Percentiles rank a stretch among this genome's conserved stretches.
Evolutionary conservation across 768 basidiomycete genomes (phyloP).

Genomic region (Podaxis sp.): DNA sequence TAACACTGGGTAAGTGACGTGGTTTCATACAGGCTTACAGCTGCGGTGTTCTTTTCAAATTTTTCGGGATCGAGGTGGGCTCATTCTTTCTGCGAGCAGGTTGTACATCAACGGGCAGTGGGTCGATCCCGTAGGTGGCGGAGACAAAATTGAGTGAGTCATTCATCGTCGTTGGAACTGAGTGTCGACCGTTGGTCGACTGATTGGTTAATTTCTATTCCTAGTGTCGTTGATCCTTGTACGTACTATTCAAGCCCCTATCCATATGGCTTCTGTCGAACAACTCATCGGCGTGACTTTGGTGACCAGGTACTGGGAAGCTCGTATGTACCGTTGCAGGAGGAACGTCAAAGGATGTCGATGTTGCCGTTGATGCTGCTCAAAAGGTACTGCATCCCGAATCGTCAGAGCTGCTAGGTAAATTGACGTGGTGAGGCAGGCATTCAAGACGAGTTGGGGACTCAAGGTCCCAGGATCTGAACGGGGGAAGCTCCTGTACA

Average conservation of each 20-base stretch:
- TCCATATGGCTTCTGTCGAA: not conserved
- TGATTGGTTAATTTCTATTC: not conserved
- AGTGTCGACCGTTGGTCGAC: not conserved
- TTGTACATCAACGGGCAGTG: conserved; percentile 75
- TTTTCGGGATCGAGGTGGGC: no score
- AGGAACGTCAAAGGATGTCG: conserved; percentile 70
- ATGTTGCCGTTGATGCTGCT: conserved; percentile 70
- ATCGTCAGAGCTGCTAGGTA: not conserved
- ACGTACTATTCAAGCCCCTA: conserved; percentile 8
- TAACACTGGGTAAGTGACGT: conserved; percentile 21
- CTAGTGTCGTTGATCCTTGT: conserved; percentile 61
- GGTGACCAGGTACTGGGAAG: conserved; percentile 61
- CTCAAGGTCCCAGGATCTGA: conserved; percentile 50
- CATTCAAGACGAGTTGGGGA: conserved; percentile 66
- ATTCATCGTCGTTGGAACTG: not conserved
- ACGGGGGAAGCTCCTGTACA: conserved; percentile 59
- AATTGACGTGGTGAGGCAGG: conserved; percentile 18
- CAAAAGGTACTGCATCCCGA: conserved; percentile 40
- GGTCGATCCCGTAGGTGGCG: conserved; percentile 49
- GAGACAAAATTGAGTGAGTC: conserved; percentile 67
- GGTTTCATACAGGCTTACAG: conserved; percentile 15
- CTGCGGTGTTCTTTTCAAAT: no score
- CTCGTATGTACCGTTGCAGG: conserved; percentile 55
- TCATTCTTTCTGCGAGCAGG: conserved; percentile 28
- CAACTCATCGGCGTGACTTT: not conserved